Percentiles rank a stretch among this genome's conserved stretches.
These are phyloP conservation scores for Erysimum pusillum DNA, from an alignment of 441 rosid species.

Conservation along the genomic window DNA sequence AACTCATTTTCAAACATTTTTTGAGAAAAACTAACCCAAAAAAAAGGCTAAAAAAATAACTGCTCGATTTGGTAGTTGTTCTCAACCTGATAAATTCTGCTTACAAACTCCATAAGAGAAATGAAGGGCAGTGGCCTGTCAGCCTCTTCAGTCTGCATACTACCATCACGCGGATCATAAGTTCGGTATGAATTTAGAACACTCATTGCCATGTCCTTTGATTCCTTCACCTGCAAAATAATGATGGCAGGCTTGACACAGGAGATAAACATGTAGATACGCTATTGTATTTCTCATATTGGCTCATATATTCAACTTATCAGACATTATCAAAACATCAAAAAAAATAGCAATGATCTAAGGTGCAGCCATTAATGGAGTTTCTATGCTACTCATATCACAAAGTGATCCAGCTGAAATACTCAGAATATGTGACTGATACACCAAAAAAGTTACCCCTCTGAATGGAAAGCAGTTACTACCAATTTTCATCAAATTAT, in stretches of 20 bases:
- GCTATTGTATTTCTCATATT: constrained; percentile 18
- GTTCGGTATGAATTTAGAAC: constrained; percentile 69
- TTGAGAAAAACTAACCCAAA: constrained; percentile 11
- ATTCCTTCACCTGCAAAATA: constrained; percentile 79
- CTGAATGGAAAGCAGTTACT: constrained; percentile 21
- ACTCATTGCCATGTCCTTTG: constrained; percentile 92
- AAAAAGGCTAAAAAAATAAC: constrained; percentile 21
- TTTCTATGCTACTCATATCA: constrained; percentile 26
- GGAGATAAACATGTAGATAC: constrained; percentile 23
- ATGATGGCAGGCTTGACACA: constrained; percentile 44
- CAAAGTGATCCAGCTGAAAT: constrained; percentile 7
- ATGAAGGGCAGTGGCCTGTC: constrained; percentile 69
- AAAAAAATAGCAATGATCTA: constrained; percentile 10
- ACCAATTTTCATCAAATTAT: constrained; percentile 16
- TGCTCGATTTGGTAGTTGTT: not conserved
- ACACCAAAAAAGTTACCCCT: constrained; percentile 24
- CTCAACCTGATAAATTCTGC: constrained; percentile 89
- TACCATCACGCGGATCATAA: constrained; percentile 66
- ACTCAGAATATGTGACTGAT: constrained; percentile 13
- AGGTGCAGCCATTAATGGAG: constrained; percentile 1
- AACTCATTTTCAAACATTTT: constrained; percentile 8
- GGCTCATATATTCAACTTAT: constrained; percentile 26
- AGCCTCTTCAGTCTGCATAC: constrained; percentile 65
- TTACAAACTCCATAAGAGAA: constrained; percentile 92
- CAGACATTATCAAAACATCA: constrained; percentile 24